Evolutionary conservation across 495 filamentous ascomycete genomes (phyloP).

Genomic region (Eremomyces bilateralis): DNA sequence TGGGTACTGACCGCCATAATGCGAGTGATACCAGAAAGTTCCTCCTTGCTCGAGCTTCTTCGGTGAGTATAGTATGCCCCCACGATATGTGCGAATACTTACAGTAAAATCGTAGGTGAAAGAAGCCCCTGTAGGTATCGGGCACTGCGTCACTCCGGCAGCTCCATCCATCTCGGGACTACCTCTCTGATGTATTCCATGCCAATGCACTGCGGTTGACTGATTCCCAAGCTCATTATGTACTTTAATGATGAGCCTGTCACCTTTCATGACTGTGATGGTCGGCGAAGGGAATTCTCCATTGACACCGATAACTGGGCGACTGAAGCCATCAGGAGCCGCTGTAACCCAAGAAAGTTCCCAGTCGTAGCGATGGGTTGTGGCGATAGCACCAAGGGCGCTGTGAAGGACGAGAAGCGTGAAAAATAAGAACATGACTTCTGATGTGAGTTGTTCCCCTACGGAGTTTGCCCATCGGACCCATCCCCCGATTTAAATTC

Average conservation of each 20-base stretch:
- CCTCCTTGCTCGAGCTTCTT: conserved; percentile 39
- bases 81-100: conserved; percentile 6
- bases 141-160: conserved; percentile 43
- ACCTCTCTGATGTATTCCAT: conserved; percentile 53
- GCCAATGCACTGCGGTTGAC: conserved; percentile 52
- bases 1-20: conserved; percentile 38
- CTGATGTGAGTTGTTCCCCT: no score
- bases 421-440: no score
- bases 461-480: no score
- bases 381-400: no score
- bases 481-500: no score
- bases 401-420: no score
- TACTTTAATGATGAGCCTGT: conserved; percentile 47
- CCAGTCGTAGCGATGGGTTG: no score
- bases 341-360: conserved; percentile 62
- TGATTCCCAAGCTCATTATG: conserved; percentile 53
- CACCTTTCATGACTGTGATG: conserved; percentile 48
- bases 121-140: conserved; percentile 36
- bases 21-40: conserved; percentile 39
- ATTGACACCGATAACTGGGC: conserved; percentile 63
- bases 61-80: not conserved
- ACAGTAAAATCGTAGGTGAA: conserved; percentile 66
- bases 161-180: conserved; percentile 59
- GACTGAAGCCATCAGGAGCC: conserved; percentile 55
- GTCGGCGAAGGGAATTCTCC: conserved; percentile 53